phyloP scores from a whole-genome alignment of 306 rosid genomes.

The Cucurbita maxima region DNA sequence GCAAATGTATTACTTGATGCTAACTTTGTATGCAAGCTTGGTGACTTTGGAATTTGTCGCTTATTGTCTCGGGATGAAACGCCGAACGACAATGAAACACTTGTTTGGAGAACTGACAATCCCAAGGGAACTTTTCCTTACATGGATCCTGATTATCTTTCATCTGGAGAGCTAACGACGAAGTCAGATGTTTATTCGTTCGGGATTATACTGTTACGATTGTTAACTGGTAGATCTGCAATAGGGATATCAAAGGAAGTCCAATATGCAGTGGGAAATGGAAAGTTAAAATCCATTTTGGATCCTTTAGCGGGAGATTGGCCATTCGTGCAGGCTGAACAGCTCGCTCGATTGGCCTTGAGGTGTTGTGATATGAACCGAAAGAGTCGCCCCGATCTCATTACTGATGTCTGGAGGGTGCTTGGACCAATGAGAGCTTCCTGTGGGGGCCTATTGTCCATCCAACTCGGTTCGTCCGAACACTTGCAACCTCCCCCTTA shows the following conservation, averaged over 20 bases:
- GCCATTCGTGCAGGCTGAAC: slow-evolving; percentile 64
- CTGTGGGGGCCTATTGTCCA: slow-evolving; percentile 19
- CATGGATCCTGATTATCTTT: slow-evolving; percentile 70
- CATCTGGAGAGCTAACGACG: slow-evolving; percentile 60
- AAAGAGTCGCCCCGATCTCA: slow-evolving; percentile 55
- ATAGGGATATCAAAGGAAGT: slow-evolving; percentile 46
- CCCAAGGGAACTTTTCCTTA: slow-evolving; percentile 55
- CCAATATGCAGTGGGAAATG: slow-evolving; percentile 30
- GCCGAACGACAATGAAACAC: slow-evolving; percentile 22
- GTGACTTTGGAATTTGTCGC: slow-evolving; percentile 66
- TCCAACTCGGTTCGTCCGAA: slow-evolving; percentile 34
- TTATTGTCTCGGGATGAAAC: slow-evolving; percentile 21
- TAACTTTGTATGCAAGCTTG: slow-evolving; percentile 58
- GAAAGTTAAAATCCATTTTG: slow-evolving; percentile 38
- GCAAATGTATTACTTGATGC: slow-evolving; percentile 63
- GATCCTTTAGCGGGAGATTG: slow-evolving; percentile 96
- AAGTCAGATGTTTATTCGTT: slow-evolving; percentile 85
- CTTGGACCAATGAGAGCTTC: slow-evolving; percentile 68
- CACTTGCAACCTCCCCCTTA: slow-evolving; percentile 48
- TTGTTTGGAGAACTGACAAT: slow-evolving; percentile 31
- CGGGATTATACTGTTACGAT: slow-evolving; percentile 52
- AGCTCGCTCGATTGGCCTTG: slow-evolving; percentile 53
- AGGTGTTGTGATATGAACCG: slow-evolving; percentile 58
- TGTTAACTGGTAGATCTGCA: slow-evolving; percentile 64
- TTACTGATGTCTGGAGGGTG: slow-evolving; percentile 56